A percentile compares a stretch with the other conserved stretches of the same genome.
Evolutionary conservation across 768 basidiomycete species (phyloP).

Genomic region (Serendipita sp.): DNA sequence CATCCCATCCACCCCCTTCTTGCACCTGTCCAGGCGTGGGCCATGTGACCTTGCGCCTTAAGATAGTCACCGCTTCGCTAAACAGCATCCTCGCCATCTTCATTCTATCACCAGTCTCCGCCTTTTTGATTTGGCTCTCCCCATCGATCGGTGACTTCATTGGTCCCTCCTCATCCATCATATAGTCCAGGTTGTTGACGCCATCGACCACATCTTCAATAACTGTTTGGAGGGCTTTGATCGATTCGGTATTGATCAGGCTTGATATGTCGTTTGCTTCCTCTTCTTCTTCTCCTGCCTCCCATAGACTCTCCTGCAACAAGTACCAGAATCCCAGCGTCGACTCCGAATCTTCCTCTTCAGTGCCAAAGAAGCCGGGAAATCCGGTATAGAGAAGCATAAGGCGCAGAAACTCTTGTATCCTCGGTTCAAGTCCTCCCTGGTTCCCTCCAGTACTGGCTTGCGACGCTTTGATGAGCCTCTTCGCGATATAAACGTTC

Average conservation of each 20-base stretch:
- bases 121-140: not conserved
- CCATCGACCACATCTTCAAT: not conserved
- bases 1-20: slow-evolving; percentile 38
- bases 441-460: not conserved
- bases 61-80: slow-evolving; percentile 52
- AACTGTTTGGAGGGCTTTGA: not conserved
- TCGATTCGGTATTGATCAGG: slow-evolving; percentile 18
- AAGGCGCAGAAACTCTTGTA: slow-evolving; percentile 56
- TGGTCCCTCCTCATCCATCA: not conserved
- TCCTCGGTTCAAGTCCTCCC: slow-evolving; percentile 19
- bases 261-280: slow-evolving; percentile 18
- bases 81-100: slow-evolving; percentile 54
- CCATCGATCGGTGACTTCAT: not conserved
- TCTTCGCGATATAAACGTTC: slow-evolving; percentile 52
- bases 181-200: not conserved
- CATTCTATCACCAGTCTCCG: not conserved
- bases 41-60: slow-evolving; percentile 64
- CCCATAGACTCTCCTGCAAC: slow-evolving; percentile 78
- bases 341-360: slow-evolving; percentile 81
- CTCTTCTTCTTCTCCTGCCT: slow-evolving; percentile 35
- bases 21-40: slow-evolving; percentile 26
- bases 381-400: slow-evolving; percentile 59
- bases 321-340: slow-evolving; percentile 82
- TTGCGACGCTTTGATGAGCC: slow-evolving; percentile 26
- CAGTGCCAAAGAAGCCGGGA: slow-evolving; percentile 61